These are phyloP conservation scores for Pythium aristosporum DNA, from an alignment of 352 stramenopile genomes.

Conservation along the genomic window DNA sequence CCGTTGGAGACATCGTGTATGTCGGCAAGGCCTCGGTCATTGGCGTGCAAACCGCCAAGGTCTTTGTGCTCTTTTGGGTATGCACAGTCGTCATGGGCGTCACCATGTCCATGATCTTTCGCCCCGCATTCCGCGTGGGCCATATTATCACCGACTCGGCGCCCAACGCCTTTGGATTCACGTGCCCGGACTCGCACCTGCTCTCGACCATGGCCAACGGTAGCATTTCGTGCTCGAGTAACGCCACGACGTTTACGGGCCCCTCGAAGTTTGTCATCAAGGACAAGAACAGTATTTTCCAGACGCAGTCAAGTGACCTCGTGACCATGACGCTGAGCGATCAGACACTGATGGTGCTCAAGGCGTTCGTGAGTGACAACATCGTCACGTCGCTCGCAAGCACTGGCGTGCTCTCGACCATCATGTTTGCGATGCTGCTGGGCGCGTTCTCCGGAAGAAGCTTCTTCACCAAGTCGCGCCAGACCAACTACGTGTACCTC, in stretches of 20 bases:
- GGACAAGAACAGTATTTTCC: slow-evolving; percentile 52
- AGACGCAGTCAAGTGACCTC: slow-evolving; percentile 32
- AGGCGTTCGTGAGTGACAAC: slow-evolving; percentile 65
- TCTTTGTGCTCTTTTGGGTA: slow-evolving; percentile 60
- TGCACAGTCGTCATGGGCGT: slow-evolving; percentile 46
- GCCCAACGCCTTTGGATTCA: slow-evolving; percentile 48
- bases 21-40: slow-evolving; percentile 70
- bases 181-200: slow-evolving; percentile 38
- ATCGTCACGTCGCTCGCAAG: slow-evolving; percentile 52
- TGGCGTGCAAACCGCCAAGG: slow-evolving; percentile 60
- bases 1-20: slow-evolving; percentile 68
- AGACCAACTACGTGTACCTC: slow-evolving; percentile 69
- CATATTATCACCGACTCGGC: not conserved
- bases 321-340: slow-evolving; percentile 53
- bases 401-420: slow-evolving; percentile 53
- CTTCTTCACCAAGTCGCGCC: slow-evolving; percentile 59
- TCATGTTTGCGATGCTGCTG: slow-evolving; percentile 70
- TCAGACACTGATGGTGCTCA: slow-evolving; percentile 57
- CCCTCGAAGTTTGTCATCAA: slow-evolving; percentile 38
- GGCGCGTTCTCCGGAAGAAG: slow-evolving; percentile 52
- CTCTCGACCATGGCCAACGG: slow-evolving; percentile 26
- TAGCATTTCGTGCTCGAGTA: slow-evolving; percentile 25
- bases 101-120: slow-evolving; percentile 51
- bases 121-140: slow-evolving; percentile 41
- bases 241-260: not conserved